phyloP scores from a whole-genome alignment of 2,329 filamentous ascomycete species.

The Thermoascus crustaceus region DNA sequence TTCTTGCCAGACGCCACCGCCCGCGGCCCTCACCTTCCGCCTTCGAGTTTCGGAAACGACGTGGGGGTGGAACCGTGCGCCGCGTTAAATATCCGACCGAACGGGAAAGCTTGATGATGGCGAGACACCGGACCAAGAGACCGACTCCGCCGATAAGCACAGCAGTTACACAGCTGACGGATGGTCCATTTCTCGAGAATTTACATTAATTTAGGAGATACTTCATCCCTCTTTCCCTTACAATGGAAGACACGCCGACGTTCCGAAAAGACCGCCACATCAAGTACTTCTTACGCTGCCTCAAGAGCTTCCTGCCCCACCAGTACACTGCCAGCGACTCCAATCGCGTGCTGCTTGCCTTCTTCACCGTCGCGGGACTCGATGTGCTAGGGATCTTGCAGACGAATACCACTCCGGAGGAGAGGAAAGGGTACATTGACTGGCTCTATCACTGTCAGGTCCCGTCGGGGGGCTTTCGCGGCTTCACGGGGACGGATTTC shows the following conservation, averaged over 20 bases:
- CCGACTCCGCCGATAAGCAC: not conserved
- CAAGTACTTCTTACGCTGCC: slow-evolving; percentile 87
- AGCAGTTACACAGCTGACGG: too few relatives aligned
- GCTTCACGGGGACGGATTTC: slow-evolving; percentile 63
- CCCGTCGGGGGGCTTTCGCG: slow-evolving; percentile 77
- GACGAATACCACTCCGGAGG: slow-evolving; percentile 44
- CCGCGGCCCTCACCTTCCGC: too few relatives aligned
- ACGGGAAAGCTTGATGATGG: slow-evolving; percentile 1
- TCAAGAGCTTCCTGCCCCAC: slow-evolving; percentile 70
- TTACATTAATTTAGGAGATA: not conserved
- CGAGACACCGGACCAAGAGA: not conserved
- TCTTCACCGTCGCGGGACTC: slow-evolving; percentile 78
- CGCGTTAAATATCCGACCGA: slow-evolving; percentile 1
- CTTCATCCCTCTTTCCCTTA: too few relatives aligned
- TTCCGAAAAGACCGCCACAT: slow-evolving; percentile 58
- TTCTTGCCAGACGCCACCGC: too few relatives aligned
- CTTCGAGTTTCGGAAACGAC: too few relatives aligned
- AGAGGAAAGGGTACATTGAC: slow-evolving; percentile 50
- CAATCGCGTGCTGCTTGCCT: slow-evolving; percentile 79
- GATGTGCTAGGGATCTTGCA: slow-evolving; percentile 65
- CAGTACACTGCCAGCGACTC: slow-evolving; percentile 84
- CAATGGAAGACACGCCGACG: slow-evolving; percentile 19
- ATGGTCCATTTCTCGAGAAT: not conserved
- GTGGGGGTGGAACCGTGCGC: slow-evolving; percentile 4
- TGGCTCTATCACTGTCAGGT: slow-evolving; percentile 89